These are phyloP conservation scores for Mycena polygramma DNA, from an alignment of 768 basidiomycete species.

Conservation along the genomic window DNA sequence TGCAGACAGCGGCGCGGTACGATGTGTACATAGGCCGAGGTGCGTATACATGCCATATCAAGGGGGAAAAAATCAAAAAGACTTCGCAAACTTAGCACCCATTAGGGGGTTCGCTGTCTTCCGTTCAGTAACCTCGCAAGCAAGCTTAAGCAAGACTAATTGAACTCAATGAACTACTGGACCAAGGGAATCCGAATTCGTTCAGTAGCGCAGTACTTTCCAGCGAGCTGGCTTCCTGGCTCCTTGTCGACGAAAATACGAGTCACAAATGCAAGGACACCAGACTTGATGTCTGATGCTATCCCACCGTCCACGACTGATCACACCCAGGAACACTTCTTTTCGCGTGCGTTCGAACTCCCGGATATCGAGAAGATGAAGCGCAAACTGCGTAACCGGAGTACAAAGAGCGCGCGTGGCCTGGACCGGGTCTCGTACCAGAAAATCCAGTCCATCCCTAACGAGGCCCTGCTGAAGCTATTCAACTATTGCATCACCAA, in stretches of 20 bases:
- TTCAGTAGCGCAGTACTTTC: neutral
- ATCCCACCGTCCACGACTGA: neutral
- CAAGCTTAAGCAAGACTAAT: neutral
- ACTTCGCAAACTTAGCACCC: neutral
- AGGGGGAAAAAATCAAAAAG: neutral
- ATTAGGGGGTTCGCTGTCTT: neutral
- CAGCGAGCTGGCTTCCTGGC: neutral
- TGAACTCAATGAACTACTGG: neutral
- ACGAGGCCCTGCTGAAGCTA: conserved; percentile 12
- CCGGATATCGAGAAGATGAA: conserved; percentile 15
- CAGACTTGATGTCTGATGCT: neutral
- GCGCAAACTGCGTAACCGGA: neutral
- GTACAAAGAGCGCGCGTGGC: conserved; percentile 7
- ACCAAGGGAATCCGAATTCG: neutral
- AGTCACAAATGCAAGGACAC: no score
- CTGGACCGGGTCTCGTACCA: conserved; percentile 4
- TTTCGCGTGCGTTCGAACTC: neutral
- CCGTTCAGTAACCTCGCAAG: neutral
- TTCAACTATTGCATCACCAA: conserved; percentile 1
- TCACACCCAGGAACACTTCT: neutral
- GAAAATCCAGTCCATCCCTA: conserved; percentile 8
- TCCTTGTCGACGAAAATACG: no score
- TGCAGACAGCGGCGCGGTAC: no score
- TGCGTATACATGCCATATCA: no score
- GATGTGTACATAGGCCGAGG: no score